Percentiles rank a stretch among this genome's conserved stretches.
These are phyloP conservation scores for Colletotrichum sp. DNA, from an alignment of 2,329 filamentous ascomycete genomes.

Conservation along the genomic window DNA sequence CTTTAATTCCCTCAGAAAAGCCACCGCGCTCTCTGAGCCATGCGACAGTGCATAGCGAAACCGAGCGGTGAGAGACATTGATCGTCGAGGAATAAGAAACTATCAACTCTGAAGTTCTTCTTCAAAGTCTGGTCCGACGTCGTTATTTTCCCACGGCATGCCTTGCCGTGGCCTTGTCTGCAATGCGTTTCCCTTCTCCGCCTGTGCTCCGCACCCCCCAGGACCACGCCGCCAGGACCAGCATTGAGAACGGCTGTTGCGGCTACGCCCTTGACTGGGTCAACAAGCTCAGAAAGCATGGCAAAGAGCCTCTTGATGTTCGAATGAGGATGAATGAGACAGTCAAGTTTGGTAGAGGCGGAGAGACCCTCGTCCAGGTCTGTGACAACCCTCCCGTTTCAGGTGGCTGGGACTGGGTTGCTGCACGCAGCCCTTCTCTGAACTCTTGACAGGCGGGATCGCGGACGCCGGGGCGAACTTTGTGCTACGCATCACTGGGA, in stretches of 20 bases:
- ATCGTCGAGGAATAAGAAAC: neutral
- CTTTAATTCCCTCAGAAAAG: neutral
- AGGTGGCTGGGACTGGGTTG: conserved; percentile 12
- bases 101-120: neutral
- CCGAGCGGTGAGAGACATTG: neutral
- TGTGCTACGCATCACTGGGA: neutral
- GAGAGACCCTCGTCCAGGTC: conserved; percentile 1
- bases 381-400: conserved; percentile 23
- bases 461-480: neutral
- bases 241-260: neutral
- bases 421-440: neutral
- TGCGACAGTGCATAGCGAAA: conserved; percentile 5
- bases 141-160: neutral
- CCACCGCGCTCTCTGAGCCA: neutral
- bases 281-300: neutral
- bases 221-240: neutral
- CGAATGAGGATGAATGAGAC: neutral
- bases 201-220: neutral
- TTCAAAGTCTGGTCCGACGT: neutral
- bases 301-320: neutral
- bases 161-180: neutral
- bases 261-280: neutral
- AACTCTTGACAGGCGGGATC: conserved; percentile 17
- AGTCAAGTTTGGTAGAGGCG: neutral
- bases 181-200: neutral